Percentiles rank a stretch among this genome's conserved stretches.
Conservation (phyloP, 495 filamentous ascomycete species). For the Penicillium diatomitis region DNA sequence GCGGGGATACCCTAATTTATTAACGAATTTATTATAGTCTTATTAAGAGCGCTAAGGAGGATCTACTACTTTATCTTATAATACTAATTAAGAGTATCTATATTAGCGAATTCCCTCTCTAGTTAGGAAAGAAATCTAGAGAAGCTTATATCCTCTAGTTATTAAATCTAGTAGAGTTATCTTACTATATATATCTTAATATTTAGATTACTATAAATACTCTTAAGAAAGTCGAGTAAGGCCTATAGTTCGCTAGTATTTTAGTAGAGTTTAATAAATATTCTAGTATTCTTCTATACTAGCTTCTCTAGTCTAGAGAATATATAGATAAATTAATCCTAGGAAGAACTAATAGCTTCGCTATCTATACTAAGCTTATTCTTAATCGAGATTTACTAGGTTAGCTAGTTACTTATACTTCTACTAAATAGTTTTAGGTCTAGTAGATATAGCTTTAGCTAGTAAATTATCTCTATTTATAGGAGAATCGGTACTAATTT, state of each 20-base stretch:
- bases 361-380: constrained; percentile 1
- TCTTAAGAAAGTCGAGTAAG: background rate
- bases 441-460: background rate
- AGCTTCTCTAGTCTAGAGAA: constrained; percentile 7
- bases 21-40: background rate
- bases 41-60: background rate
- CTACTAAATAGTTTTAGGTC: background rate
- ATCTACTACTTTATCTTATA: background rate
- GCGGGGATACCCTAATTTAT: background rate
- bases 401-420: background rate
- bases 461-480: background rate
- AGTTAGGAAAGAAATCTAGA: background rate
- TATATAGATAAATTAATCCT: constrained; percentile 1
- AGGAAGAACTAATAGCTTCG: background rate
- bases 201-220: constrained; percentile 2
- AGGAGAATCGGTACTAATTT: background rate
- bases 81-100: background rate
- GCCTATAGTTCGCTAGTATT: background rate
- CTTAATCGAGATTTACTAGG: background rate
- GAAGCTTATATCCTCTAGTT: background rate
- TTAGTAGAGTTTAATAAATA: background rate
- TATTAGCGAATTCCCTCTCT: constrained; percentile 2
- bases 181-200: background rate
- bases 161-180: constrained; percentile 1
- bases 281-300: constrained; percentile 1